Conservation (phyloP, 2,329 filamentous ascomycete genomes). For the Epichloe gansuensis region DNA sequence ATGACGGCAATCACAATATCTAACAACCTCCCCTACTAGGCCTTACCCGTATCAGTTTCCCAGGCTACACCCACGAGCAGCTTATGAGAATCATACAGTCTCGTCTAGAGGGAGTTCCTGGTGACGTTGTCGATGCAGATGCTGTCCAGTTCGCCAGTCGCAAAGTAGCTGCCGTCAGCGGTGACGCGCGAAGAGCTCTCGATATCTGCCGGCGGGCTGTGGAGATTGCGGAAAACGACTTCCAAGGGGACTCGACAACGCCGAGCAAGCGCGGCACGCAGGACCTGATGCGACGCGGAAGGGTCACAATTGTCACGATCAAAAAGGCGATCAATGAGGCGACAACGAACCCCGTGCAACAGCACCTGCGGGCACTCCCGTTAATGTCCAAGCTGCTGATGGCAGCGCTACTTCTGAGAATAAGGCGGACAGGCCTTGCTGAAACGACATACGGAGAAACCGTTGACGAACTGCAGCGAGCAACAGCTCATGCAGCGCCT, state of each 20-base stretch:
- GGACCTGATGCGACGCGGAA: constrained; percentile 21
- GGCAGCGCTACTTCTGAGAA: constrained; percentile 65
- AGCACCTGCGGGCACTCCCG: constrained; percentile 72
- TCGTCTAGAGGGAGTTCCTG: constrained; percentile 77
- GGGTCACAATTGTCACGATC: constrained; percentile 85
- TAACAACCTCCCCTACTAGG: constrained; percentile 24
- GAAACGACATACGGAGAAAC: constrained; percentile 87
- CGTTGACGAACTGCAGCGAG: constrained; percentile 55
- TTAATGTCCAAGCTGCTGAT: constrained; percentile 77
- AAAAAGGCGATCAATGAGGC: constrained; percentile 93
- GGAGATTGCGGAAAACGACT: constrained; percentile 77
- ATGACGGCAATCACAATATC: background rate
- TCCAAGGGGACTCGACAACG: constrained; percentile 38
- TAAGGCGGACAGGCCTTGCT: constrained; percentile 69
- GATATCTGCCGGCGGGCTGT: constrained; percentile 94
- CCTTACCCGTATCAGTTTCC: constrained; percentile 89
- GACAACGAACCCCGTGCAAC: constrained; percentile 82
- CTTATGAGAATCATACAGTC: constrained; percentile 95
- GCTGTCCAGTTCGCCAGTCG: constrained; percentile 92
- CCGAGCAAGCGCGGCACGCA: constrained; percentile 42
- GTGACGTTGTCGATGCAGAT: constrained; percentile 81
- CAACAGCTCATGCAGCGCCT: constrained; percentile 22
- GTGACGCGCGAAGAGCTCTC: constrained; percentile 80
- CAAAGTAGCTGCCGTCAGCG: constrained; percentile 93
- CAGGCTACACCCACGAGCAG: constrained; percentile 93